phyloP scores from a whole-genome alignment of 768 basidiomycete genomes.

The Podaxis sp. region DNA sequence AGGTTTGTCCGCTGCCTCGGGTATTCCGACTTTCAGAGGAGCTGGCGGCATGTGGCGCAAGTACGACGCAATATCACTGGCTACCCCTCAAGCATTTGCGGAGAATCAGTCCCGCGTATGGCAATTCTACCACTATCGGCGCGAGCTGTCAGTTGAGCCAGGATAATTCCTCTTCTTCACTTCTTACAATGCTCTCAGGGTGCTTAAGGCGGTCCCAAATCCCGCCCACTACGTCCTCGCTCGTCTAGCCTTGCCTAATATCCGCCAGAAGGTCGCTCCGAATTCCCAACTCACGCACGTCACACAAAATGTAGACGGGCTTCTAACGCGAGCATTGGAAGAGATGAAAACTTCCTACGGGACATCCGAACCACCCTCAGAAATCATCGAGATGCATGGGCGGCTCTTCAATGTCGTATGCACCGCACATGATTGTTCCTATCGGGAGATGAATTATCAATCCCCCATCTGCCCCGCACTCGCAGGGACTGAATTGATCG shows the following conservation, averaged over 20 bases:
- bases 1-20: slow-evolving; percentile 9
- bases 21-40: slow-evolving; percentile 52
- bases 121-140: slow-evolving; percentile 69
- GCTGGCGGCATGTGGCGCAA: slow-evolving; percentile 52
- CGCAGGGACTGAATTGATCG: slow-evolving; percentile 39
- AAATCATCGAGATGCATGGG: slow-evolving; percentile 65
- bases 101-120: slow-evolving; percentile 51
- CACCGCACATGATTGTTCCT: slow-evolving; percentile 40
- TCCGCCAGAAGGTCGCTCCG: slow-evolving; percentile 40
- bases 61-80: slow-evolving; percentile 49
- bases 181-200: slow-evolving; percentile 34
- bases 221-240: slow-evolving; percentile 56
- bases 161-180: neutral
- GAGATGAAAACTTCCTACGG: slow-evolving; percentile 20
- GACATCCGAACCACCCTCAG: slow-evolving; percentile 22
- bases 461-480: slow-evolving; percentile 49
- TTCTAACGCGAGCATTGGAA: slow-evolving; percentile 41
- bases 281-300: slow-evolving; percentile 47
- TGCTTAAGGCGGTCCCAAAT: slow-evolving; percentile 48
- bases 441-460: slow-evolving; percentile 37
- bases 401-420: slow-evolving; percentile 54
- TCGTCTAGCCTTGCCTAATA: slow-evolving; percentile 37
- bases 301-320: slow-evolving; percentile 65
- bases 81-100: slow-evolving; percentile 52
- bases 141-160: slow-evolving; percentile 41